These are phyloP conservation scores for Vigna trinervia DNA, from an alignment of 306 rosid species.

Conservation along the genomic window DNA sequence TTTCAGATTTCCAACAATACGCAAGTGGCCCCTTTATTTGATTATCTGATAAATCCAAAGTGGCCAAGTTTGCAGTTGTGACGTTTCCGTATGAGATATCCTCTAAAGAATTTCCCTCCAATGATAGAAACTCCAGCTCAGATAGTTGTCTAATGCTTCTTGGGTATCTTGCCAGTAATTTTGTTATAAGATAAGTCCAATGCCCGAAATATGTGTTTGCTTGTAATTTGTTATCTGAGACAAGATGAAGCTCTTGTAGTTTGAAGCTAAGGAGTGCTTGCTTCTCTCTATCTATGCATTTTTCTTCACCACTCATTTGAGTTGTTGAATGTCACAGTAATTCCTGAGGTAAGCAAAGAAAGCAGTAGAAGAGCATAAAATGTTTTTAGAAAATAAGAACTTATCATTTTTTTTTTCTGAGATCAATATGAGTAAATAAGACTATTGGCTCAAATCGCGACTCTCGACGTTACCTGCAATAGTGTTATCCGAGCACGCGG, in stretches of 20 bases:
- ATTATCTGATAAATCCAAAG: neutral
- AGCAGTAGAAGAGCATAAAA: neutral
- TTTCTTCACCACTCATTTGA: neutral
- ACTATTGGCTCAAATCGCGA: constrained; percentile 57
- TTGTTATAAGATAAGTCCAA: neutral
- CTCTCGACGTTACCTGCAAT: constrained; percentile 60
- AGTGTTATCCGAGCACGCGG: constrained; percentile 22
- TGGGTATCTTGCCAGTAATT: neutral
- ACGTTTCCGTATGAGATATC: neutral
- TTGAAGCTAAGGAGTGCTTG: constrained; percentile 14
- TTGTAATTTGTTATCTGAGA: neutral
- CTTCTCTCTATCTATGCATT: neutral
- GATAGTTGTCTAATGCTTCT: neutral
- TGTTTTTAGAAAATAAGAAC: too few relatives aligned
- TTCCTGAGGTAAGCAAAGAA: neutral
- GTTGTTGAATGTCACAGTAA: neutral
- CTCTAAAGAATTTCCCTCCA: neutral
- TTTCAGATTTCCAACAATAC: neutral
- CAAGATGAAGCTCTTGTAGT: neutral
- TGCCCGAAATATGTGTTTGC: neutral
- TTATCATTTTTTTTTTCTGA: too few relatives aligned
- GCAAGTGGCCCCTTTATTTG: neutral
- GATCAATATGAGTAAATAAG: too few relatives aligned
- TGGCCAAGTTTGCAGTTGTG: neutral
- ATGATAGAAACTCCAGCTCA: neutral